Evolutionary conservation across 768 basidiomycete genomes (phyloP).

Genomic region (Harrya chromipes): DNA sequence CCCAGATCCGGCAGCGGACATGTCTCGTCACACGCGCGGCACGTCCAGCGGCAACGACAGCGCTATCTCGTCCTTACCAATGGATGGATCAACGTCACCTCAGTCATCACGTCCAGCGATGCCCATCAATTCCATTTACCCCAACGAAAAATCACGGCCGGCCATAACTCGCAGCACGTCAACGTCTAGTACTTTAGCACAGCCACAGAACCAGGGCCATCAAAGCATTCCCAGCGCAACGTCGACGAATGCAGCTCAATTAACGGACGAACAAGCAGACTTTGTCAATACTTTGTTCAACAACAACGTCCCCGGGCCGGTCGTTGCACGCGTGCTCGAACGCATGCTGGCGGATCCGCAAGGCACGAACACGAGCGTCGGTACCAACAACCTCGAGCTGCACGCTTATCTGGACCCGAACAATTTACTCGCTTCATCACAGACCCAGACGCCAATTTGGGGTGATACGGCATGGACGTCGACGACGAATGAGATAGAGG

Average conservation of each 20-base stretch:
- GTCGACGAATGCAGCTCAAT: background rate
- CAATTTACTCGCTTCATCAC: background rate
- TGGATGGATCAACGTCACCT: background rate
- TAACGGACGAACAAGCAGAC: slow-evolving; percentile 25
- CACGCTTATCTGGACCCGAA: background rate
- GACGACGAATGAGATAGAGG: slow-evolving; percentile 34
- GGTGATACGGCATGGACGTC: slow-evolving; percentile 32
- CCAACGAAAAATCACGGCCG: slow-evolving; percentile 13
- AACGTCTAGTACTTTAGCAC: too few relatives aligned
- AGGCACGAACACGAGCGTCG: slow-evolving; percentile 6
- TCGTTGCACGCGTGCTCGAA: slow-evolving; percentile 25
- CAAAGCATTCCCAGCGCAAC: background rate
- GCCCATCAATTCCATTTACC: slow-evolving; percentile 1
- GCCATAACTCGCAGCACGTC: too few relatives aligned
- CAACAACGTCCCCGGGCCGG: slow-evolving; percentile 25
- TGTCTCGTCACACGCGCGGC: background rate
- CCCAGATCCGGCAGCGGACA: background rate
- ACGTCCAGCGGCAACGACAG: slow-evolving; percentile 4
- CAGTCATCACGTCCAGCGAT: background rate
- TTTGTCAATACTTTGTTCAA: slow-evolving; percentile 25
- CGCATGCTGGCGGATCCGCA: slow-evolving; percentile 24
- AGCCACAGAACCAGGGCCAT: too few relatives aligned
- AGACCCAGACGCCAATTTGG: background rate
- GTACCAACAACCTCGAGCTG: slow-evolving; percentile 14
- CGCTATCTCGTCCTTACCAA: background rate